Base-by-base conservation (phyloP, 805 yeast species). In the Zygosaccharomyces gambellarensis region DNA sequence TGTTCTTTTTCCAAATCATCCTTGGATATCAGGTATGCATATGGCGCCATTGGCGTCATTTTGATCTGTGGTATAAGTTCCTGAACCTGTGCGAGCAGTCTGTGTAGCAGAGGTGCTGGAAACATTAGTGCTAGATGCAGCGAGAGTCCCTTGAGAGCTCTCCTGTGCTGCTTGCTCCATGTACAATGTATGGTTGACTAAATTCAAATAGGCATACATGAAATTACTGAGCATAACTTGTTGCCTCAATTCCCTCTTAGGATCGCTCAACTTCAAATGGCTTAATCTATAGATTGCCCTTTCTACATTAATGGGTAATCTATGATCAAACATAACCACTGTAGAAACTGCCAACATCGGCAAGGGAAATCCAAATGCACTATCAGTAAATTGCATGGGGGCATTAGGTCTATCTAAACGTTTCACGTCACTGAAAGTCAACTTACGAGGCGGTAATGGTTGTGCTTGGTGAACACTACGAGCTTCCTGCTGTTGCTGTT, bases 141-240 rank as follows among this genome's bases (percentile, higher is more conserved):
- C 22, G 43, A 17, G 38, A 43, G 36, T 48, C 47, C 19, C 51
- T 47, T 47, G 56, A 23, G 43, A 49, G n/a, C 46, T 43, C 36
- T 45, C 59, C 44, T 73, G 77, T 30, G 73, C 77, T 52, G 73
- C 66, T 52, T 83, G 88, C 59, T 86, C 92, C 53, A 87, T 67
- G 66, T 84, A 88, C 57, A 86, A 72, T 12, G 92, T 90, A 64
- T 92, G 97, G 67, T 92, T 95, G 48, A 94, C 96, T 68, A 94
- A 74, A 63, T 94, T 92, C 73, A 94, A 77, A 68, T 94, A 94
- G 0, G 97, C 92, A 64, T 94, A 94, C 99, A 94, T 94, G 78
- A 94, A 94, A 66, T 94, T 94, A 51, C 97, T 88, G 55, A 94
- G 71, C 44, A 94, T 67, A 1, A 94, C 99, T 65, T 94, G 99